These are phyloP conservation scores for Dorcoceras hygrometricum DNA, from an alignment of 257 asterid species.

Conservation along the genomic window DNA sequence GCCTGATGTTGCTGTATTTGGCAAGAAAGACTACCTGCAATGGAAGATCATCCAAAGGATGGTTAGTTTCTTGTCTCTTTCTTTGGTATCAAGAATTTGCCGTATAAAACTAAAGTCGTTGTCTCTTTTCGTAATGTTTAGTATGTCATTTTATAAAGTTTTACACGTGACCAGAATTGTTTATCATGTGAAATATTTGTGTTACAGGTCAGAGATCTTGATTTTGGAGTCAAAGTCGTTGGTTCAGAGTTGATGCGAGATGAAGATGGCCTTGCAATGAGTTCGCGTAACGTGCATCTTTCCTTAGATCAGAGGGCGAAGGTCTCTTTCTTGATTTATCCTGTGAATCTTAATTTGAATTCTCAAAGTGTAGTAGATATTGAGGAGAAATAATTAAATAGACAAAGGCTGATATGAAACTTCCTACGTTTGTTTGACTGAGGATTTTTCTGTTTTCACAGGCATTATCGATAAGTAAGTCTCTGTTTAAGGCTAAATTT, in stretches of 20 bases:
- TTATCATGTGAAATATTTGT: not conserved
- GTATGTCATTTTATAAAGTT: constrained; percentile 10
- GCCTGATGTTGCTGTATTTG: constrained; percentile 90
- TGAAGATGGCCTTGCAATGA: constrained; percentile 88
- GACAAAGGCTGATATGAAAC: not conserved
- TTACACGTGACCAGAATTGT: not conserved
- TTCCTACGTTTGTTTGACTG: not conserved
- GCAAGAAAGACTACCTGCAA: constrained; percentile 98
- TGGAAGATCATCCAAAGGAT: constrained; percentile 74
- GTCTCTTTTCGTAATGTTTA: not conserved
- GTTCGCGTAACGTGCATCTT: constrained; percentile 86
- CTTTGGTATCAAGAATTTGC: not conserved
- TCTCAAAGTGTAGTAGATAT: not conserved
- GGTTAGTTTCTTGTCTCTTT: constrained; percentile 39
- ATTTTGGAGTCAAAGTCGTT: constrained; percentile 67
- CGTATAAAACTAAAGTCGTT: not conserved
- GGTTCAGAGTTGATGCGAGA: constrained; percentile 77
- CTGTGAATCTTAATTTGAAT: not conserved
- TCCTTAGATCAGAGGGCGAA: constrained; percentile 64
- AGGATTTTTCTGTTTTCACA: constrained; percentile 23
- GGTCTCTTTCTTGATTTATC: constrained; percentile 37
- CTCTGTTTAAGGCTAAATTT: constrained; percentile 52
- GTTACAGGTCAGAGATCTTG: constrained; percentile 88
- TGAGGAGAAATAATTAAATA: not conserved
- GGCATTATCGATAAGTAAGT: constrained; percentile 73